Evolutionary conservation across 2,329 filamentous ascomycete genomes (phyloP).

Genomic region (Aspergillus puulaauensis): DNA sequence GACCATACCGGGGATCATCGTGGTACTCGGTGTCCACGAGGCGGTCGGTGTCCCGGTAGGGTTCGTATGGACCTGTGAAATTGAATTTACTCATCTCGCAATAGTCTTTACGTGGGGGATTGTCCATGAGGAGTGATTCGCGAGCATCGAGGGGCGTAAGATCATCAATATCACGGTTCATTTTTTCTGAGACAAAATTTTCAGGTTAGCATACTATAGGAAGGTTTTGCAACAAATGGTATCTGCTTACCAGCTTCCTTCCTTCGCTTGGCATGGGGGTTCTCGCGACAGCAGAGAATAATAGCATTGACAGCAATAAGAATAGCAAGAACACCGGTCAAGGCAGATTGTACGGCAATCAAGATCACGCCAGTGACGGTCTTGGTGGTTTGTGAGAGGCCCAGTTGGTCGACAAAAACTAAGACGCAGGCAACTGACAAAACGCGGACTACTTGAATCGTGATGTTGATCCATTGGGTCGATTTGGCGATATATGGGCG

Average conservation of each 20-base stretch:
- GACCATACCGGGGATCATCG: conserved; percentile 24
- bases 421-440: conserved; percentile 86
- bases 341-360: conserved; percentile 81
- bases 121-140: conserved; percentile 66
- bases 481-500: conserved; percentile 85
- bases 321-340: conserved; percentile 81
- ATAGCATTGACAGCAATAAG: conserved; percentile 88
- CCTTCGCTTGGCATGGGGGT: conserved; percentile 83
- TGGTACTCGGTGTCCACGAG: conserved; percentile 31
- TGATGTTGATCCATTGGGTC: conserved; percentile 88
- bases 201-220: conserved; percentile 12
- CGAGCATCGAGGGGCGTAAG: conserved; percentile 84
- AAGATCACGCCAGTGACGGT: conserved; percentile 91
- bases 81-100: conserved; percentile 44
- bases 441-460: conserved; percentile 85
- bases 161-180: conserved; percentile 72
- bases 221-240: background rate
- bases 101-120: conserved; percentile 40
- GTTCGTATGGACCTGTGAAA: conserved; percentile 39
- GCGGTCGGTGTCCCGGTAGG: conserved; percentile 40
- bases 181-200: conserved; percentile 61
- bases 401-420: conserved; percentile 90
- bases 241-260: conserved; percentile 78
- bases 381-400: conserved; percentile 85
- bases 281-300: conserved; percentile 77